These are phyloP conservation scores for Hibiscus syriacus DNA, from an alignment of 345 rosid species.

Conservation along the genomic window DNA sequence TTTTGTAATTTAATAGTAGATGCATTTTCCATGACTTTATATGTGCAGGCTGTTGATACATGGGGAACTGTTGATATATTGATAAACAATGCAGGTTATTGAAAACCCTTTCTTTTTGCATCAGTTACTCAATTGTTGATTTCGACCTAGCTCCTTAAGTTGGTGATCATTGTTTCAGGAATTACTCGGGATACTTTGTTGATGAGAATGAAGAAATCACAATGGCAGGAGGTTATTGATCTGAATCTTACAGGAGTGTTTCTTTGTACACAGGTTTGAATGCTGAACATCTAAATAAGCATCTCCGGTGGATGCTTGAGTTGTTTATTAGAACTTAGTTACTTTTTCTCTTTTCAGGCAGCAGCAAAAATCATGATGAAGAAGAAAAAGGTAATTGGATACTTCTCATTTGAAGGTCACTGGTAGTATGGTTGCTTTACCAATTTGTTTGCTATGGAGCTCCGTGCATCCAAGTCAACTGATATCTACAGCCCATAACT, in stretches of 20 bases:
- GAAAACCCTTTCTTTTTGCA: background rate
- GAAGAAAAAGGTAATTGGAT: constrained; percentile 60
- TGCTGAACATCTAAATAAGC: no score
- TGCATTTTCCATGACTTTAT: constrained; percentile 6
- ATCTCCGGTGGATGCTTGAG: no score
- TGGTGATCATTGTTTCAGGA: constrained; percentile 43
- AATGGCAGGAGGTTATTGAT: constrained; percentile 93
- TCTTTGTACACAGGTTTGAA: constrained; percentile 82
- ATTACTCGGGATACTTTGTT: constrained; percentile 79
- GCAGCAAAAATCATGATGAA: constrained; percentile 94
- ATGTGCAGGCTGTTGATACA: constrained; percentile 70
- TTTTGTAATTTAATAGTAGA: background rate
- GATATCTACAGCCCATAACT: background rate
- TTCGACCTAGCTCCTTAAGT: constrained; percentile 21
- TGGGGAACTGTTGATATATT: constrained; percentile 96
- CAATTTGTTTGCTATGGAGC: background rate
- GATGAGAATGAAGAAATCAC: constrained; percentile 85
- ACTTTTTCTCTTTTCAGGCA: constrained; percentile 52
- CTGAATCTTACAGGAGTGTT: constrained; percentile 91
- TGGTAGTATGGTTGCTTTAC: background rate
- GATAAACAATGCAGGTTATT: constrained; percentile 88
- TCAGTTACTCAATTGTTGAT: background rate
- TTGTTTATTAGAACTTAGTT: constrained; percentile 21
- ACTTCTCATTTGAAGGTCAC: background rate
- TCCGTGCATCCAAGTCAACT: background rate